Conservation (phyloP, 2,329 filamentous ascomycete genomes). For the Penicillium rolfsii region DNA sequence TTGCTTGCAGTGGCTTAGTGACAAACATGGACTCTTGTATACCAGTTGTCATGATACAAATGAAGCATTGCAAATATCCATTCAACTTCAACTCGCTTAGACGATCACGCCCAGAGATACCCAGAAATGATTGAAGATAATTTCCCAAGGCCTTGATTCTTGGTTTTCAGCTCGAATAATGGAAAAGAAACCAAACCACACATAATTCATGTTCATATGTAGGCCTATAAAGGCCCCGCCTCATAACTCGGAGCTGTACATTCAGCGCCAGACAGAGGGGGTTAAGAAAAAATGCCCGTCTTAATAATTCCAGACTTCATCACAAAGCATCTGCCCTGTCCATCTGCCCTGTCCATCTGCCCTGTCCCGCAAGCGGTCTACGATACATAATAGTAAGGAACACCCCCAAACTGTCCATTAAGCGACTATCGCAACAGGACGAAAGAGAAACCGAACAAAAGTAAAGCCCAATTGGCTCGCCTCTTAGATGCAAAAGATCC, state of each 20-base stretch:
- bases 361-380: constrained; percentile 6
- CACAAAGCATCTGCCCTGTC: neutral
- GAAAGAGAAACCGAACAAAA: neutral
- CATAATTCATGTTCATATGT: neutral
- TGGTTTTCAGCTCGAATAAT: neutral
- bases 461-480: neutral
- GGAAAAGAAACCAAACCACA: neutral
- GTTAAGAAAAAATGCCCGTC: neutral
- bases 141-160: neutral
- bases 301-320: constrained; percentile 2
- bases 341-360: neutral
- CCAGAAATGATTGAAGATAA: neutral
- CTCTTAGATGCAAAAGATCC: neutral
- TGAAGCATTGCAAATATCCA: too few relatives aligned
- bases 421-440: neutral
- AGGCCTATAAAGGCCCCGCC: neutral
- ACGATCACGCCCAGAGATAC: neutral
- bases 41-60: too few relatives aligned
- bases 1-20: too few relatives aligned
- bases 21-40: too few relatives aligned
- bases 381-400: neutral
- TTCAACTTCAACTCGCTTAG: too few relatives aligned
- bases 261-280: neutral
- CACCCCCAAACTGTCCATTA: neutral
- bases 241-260: neutral